A percentile compares a stretch with the other conserved stretches of the same genome.
phyloP scores from a whole-genome alignment of 352 stramenopile genomes.

The Salisapilia sapeloensis region DNA sequence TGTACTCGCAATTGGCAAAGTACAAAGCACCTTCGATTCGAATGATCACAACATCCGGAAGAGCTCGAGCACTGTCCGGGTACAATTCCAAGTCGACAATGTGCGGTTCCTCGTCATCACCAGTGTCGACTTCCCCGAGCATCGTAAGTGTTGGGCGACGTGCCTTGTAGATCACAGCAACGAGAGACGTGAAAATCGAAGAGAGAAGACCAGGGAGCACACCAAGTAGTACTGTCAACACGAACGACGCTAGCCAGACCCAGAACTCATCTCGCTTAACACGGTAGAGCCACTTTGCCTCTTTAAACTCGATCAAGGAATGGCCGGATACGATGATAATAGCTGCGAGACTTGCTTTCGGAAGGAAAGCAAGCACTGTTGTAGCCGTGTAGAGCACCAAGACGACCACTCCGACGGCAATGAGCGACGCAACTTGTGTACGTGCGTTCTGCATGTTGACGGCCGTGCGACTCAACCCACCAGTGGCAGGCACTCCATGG shows the following conservation, averaged over 20 bases:
- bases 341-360: slow-evolving; percentile 61
- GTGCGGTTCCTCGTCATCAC: slow-evolving; percentile 10
- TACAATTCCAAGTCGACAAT: slow-evolving; percentile 31
- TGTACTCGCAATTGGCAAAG: slow-evolving; percentile 48
- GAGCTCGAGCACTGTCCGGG: slow-evolving; percentile 12
- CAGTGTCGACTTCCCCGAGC: slow-evolving; percentile 17
- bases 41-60: slow-evolving; percentile 27
- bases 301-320: slow-evolving; percentile 71
- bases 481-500: slow-evolving; percentile 69
- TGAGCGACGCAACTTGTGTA: slow-evolving; percentile 66
- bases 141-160: slow-evolving; percentile 22
- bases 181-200: slow-evolving; percentile 35
- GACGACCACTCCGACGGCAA: slow-evolving; percentile 70
- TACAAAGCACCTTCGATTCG: slow-evolving; percentile 37
- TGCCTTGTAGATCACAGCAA: slow-evolving; percentile 45
- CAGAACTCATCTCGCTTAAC: slow-evolving; percentile 47
- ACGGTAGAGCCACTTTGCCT: slow-evolving; percentile 67
- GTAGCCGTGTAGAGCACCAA: slow-evolving; percentile 76
- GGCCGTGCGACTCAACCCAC: slow-evolving; percentile 78
- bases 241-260: slow-evolving; percentile 33
- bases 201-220: slow-evolving; percentile 25
- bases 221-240: slow-evolving; percentile 26
- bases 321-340: slow-evolving; percentile 85
- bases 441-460: slow-evolving; percentile 82
- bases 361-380: slow-evolving; percentile 62